phyloP scores from a whole-genome alignment of 2,329 filamentous ascomycete species.

The Amylocarpus encephaloides region DNA sequence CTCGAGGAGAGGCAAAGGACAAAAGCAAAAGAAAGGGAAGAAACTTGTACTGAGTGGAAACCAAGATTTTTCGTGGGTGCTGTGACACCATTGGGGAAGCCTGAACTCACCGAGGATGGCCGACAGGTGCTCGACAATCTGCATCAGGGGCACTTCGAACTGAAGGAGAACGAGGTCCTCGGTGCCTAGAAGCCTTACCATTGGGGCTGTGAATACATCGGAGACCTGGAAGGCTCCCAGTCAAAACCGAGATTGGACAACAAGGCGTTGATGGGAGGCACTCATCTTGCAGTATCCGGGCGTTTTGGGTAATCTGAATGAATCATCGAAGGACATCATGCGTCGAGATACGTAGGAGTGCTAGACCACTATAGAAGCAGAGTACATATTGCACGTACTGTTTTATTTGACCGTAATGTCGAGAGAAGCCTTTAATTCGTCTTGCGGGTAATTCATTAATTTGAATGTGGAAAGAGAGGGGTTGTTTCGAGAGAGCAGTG shows the following conservation, averaged over 20 bases:
- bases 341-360: background rate
- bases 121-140: conserved; percentile 48
- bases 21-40: conserved; percentile 74
- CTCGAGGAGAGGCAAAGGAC: conserved; percentile 85
- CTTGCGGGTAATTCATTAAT: too few relatives aligned
- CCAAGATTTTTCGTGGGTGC: conserved; percentile 79
- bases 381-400: conserved; percentile 4
- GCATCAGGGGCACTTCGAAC: conserved; percentile 38
- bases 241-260: background rate
- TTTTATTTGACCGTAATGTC: too few relatives aligned
- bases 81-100: conserved; percentile 53
- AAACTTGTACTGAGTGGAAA: conserved; percentile 62
- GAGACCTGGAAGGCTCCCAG: background rate
- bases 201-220: background rate
- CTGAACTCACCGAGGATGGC: conserved; percentile 58
- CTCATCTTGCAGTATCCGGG: background rate
- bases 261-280: conserved; percentile 1
- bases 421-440: too few relatives aligned
- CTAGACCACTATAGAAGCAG: conserved; percentile 1
- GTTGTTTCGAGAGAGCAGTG: too few relatives aligned
- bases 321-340: background rate
- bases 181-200: conserved; percentile 13
- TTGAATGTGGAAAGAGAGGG: too few relatives aligned
- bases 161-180: conserved; percentile 25
- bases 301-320: background rate